Conservation (phyloP, 352 stramenopile genomes). For the Globisporangium radiosum region DNA sequence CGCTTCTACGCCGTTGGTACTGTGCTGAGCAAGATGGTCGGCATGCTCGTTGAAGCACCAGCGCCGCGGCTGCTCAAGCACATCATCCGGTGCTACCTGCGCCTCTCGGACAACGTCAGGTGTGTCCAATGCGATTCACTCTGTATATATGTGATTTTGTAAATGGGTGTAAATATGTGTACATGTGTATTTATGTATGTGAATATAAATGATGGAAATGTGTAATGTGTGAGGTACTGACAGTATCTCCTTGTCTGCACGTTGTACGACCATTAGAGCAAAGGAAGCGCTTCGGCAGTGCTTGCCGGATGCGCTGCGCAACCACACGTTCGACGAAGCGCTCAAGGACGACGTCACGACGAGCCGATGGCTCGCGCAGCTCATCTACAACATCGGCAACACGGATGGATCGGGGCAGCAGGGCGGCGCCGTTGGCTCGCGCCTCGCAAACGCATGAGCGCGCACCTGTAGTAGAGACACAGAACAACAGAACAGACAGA, state of each 20-base stretch:
- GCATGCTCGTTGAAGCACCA: constrained; percentile 88
- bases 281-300: constrained; percentile 96
- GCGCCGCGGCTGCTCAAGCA: constrained; percentile 97
- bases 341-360: constrained; percentile 96
- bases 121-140: neutral
- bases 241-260: neutral
- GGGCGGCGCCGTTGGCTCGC: constrained; percentile 11
- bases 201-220: no score
- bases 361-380: constrained; percentile 93
- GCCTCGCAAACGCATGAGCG: constrained; percentile 14
- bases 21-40: constrained; percentile 97
- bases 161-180: no score
- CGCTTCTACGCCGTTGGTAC: constrained; percentile 84
- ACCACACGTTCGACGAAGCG: constrained; percentile 92
- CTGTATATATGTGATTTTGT: no score
- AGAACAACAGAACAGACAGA: neutral
- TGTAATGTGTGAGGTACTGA: neutral
- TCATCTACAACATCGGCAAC: constrained; percentile 90
- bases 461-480: neutral
- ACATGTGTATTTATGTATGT: no score
- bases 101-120: constrained; percentile 84
- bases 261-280: constrained; percentile 41
- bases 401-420: constrained; percentile 7
- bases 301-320: constrained; percentile 90
- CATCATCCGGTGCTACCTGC: constrained; percentile 98